Evolutionary conservation across 176 grass and related monocot genomes (phyloP), one percentile per base, ranked within the genome.

Genomic region (Phoenix roebelenii): DNA sequence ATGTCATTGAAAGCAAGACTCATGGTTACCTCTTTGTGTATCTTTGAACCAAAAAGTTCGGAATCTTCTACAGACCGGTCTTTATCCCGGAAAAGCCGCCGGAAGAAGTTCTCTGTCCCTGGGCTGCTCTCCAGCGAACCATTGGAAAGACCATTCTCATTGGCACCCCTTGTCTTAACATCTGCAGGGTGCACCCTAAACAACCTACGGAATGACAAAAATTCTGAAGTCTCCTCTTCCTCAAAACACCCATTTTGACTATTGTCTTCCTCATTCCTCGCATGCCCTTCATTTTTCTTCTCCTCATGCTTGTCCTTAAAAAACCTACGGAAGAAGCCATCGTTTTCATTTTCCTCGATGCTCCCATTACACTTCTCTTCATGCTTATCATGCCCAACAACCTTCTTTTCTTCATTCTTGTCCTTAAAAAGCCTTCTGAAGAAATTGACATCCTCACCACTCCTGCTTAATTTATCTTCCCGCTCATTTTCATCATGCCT

Each of bases 341-440:
- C 93, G 76, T 90, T 98, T 23, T 98, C 93, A 54, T 70, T 81
- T 73, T 92, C 93, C 50, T 92, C 84, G 59, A 59, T 83, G 50
- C 54, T 68, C 23, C 63, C 58, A 69, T 69, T 74, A 24, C 64
- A 74, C 49, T 72, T 96, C 18, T 90, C 78, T 48, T 87, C 92
- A 28, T 80, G 81, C 49, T 74, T 79, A 7, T 81, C 74, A 76
- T 82, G 76, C 52, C 64, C 51, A 54, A 63, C 50, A 50, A 63
- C 79, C 50, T 86, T 95, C 73, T 78, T 89, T 55, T 86, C 90
- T 76, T 98, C 93, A 83, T 76, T 83, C 58, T 98, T 98, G 60
- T 98, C 93, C 79, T 98, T 98, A 69, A 98, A 98, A 85, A 98
- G 70, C 66, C 93, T 75, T 18, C 77, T 79, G 28, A 98, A 98